Evolutionary conservation across 768 basidiomycete species (phyloP).

Genomic region (Kwoniella mangroviensis): DNA sequence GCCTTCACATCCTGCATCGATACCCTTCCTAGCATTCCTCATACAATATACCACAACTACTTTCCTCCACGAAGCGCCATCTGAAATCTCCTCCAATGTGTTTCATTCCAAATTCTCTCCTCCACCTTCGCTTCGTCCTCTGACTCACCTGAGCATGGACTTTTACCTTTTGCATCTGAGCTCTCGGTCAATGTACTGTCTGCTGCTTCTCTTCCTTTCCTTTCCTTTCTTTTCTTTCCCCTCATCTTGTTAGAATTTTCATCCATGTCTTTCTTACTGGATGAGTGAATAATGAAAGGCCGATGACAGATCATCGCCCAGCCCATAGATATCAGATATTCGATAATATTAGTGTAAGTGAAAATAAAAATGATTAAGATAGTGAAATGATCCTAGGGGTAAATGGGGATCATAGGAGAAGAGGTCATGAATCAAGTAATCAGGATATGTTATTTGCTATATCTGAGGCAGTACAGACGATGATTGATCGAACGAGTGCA

Average conservation of each 20-base stretch:
- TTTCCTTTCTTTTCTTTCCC: background rate
- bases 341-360: constrained; percentile 5
- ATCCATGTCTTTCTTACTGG: background rate
- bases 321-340: background rate
- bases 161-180: constrained; percentile 1
- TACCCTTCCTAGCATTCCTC: constrained; percentile 10
- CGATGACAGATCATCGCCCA: background rate
- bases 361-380: background rate
- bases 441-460: background rate
- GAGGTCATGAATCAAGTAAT: constrained; percentile 11
- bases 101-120: background rate
- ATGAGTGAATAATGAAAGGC: constrained; percentile 3
- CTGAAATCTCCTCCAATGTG: background rate
- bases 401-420: constrained; percentile 5
- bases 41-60: constrained; percentile 4
- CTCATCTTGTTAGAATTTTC: constrained; percentile 9
- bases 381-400: background rate
- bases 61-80: background rate
- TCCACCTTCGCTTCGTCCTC: background rate
- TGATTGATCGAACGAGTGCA: too few relatives aligned
- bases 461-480: too few relatives aligned
- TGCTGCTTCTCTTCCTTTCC: background rate
- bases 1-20: background rate
- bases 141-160: background rate
- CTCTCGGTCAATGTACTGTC: background rate